phyloP scores from a whole-genome alignment of 2,329 filamentous ascomycete genomes.

The Alternaria sp. region DNA sequence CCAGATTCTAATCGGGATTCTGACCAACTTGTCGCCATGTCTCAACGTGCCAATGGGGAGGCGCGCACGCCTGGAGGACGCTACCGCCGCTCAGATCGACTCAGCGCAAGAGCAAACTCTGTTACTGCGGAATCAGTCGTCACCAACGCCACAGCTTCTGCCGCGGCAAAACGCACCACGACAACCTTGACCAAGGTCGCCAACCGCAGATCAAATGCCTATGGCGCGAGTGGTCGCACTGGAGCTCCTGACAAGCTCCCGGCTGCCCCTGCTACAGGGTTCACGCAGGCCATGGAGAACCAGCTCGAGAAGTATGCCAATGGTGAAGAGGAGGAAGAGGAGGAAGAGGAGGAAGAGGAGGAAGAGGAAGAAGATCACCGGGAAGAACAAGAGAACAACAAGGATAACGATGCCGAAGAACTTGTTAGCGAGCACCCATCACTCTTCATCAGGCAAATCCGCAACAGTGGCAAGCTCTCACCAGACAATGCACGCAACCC shows the following conservation, averaged over 20 bases:
- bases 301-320: slow-evolving; percentile 41
- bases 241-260: slow-evolving; percentile 42
- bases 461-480: slow-evolving; percentile 19
- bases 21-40: slow-evolving; percentile 27
- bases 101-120: slow-evolving; percentile 40
- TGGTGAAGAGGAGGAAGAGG: slow-evolving; percentile 33
- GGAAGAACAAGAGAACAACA: slow-evolving; percentile 12
- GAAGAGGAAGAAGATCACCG: slow-evolving; percentile 16
- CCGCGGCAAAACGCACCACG: slow-evolving; percentile 32
- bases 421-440: slow-evolving; percentile 15
- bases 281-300: slow-evolving; percentile 44
- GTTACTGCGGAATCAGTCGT: slow-evolving; percentile 36
- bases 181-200: slow-evolving; percentile 45
- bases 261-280: slow-evolving; percentile 39
- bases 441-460: slow-evolving; percentile 3
- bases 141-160: slow-evolving; percentile 29
- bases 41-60: slow-evolving; percentile 31
- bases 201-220: slow-evolving; percentile 46
- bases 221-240: slow-evolving; percentile 49
- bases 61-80: slow-evolving; percentile 35
- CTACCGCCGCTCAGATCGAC: slow-evolving; percentile 41
- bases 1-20: background rate
- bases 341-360: slow-evolving; percentile 20
- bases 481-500: slow-evolving; percentile 6
- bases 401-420: slow-evolving; percentile 27